Percentiles rank a stretch among this genome's conserved stretches.
Conservation (phyloP, 352 stramenopile species). For the Phytophthora sp. region DNA sequence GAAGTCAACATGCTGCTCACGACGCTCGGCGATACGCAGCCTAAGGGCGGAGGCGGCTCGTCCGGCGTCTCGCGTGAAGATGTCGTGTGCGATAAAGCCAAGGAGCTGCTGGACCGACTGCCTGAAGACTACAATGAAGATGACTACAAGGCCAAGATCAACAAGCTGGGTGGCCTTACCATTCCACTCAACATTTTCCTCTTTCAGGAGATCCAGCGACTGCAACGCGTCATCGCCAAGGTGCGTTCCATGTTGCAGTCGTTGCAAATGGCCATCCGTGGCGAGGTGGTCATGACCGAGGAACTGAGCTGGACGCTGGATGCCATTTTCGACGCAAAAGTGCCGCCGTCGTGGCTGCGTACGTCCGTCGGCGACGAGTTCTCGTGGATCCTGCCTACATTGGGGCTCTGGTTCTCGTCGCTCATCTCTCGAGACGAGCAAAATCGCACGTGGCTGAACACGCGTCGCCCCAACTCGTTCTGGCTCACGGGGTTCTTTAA, state of each 20-base stretch:
- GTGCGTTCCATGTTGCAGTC: slow-evolving; percentile 95
- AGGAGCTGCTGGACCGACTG: slow-evolving; percentile 93
- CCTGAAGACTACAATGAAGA: slow-evolving; percentile 98
- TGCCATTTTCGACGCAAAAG: slow-evolving; percentile 96
- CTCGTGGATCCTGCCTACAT: slow-evolving; percentile 95
- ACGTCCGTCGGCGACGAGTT: slow-evolving; percentile 98
- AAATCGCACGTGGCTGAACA: slow-evolving; percentile 96
- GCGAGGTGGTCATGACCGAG: slow-evolving; percentile 98
- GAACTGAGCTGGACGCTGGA: slow-evolving; percentile 96
- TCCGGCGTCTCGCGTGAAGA: slow-evolving; percentile 94
- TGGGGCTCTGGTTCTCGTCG: slow-evolving; percentile 98
- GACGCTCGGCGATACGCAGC: slow-evolving; percentile 96
- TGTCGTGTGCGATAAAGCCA: slow-evolving; percentile 95
- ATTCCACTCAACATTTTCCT: slow-evolving; percentile 99
- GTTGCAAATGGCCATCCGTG: slow-evolving; percentile 97
- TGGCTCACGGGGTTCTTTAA: slow-evolving; percentile 99
- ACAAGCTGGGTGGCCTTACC: slow-evolving; percentile 95
- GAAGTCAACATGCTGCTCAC: slow-evolving; percentile 95
- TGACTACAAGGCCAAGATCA: slow-evolving; percentile 97
- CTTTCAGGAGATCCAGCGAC: slow-evolving; percentile 98
- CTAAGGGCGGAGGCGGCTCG: slow-evolving; percentile 92
- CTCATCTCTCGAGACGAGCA: slow-evolving; percentile 96
- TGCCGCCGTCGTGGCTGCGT: slow-evolving; percentile 95
- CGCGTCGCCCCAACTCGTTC: slow-evolving; percentile 93
- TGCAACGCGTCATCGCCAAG: slow-evolving; percentile 96